phyloP scores from a whole-genome alignment of 1,284 basidiomycete species.

The Puccinia novopanici region DNA sequence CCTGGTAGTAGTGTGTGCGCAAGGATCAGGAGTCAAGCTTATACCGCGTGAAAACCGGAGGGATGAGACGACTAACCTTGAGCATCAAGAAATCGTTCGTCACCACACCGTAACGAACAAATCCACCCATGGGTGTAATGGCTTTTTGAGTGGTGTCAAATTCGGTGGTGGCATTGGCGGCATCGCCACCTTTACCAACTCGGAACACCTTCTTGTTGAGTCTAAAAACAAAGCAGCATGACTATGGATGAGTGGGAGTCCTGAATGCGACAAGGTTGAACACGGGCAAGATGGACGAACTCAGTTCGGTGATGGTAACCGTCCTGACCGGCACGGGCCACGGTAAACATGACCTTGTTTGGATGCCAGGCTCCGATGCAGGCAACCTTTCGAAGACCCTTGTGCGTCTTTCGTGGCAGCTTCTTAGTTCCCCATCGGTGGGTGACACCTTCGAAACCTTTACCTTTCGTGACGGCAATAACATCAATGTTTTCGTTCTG shows the following conservation, averaged over 20 bases:
- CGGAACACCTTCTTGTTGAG: conserved; percentile 68
- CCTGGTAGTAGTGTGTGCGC: conserved; percentile 64
- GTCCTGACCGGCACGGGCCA: conserved; percentile 99
- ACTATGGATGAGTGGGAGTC: conserved; percentile 70
- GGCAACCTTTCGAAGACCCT: conserved; percentile 98
- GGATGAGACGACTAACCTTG: conserved; percentile 55
- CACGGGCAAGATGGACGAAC: conserved; percentile 16
- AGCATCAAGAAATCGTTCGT: conserved; percentile 97
- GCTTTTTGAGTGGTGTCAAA: conserved; percentile 88
- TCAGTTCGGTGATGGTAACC: conserved; percentile 97
- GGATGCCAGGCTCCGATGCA: conserved; percentile 99
- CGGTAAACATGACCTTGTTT: conserved; percentile 96
- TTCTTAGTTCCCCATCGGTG: conserved; percentile 99
- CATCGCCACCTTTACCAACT: conserved; percentile 78
- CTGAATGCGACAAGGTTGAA: background rate
- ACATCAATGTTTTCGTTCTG: conserved; percentile 96
- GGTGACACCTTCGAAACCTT: conserved; percentile 99
- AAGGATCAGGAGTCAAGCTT: background rate
- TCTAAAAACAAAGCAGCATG: conserved; percentile 74
- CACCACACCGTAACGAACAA: conserved; percentile 97
- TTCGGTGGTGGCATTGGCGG: conserved; percentile 86
- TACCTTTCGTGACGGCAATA: conserved; percentile 98
- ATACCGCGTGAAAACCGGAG: background rate
- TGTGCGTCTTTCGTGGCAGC: conserved; percentile 97
- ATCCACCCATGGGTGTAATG: conserved; percentile 98